Evolutionary conservation across 371 early-diverging fungal genomes (phyloP), one percentile per base, ranked within the genome.

Genomic region (Zancudomyces culisetae): DNA sequence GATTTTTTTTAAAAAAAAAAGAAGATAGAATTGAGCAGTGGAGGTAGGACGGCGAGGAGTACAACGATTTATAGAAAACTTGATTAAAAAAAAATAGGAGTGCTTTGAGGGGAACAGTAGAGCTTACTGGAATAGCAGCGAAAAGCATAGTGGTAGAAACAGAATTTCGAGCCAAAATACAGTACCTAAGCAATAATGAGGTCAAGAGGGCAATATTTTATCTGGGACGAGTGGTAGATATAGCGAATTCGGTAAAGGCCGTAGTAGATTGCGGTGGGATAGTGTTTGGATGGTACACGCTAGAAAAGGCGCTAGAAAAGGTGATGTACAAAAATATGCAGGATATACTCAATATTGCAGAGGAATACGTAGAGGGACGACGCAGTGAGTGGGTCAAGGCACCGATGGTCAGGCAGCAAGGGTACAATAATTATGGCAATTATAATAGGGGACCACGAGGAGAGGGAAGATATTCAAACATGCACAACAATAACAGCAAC

Each of bases 201-300:
- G 81, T 84, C 23, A 88, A 88, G 66, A 73, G 76, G 64, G 84
- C 82, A 23, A 75, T 80, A 45, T 85, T 80, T 56, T 75, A 75
- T 52, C 67, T 88, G 45, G 89, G 83, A 12, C 82, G 78, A 47
- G 62, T 81, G 47, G 54, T 70, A 12, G 77, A 78, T 49, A 64
- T 73, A 49, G 70, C 69, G 48, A 77, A 77, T 49, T 66, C 80
- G 43, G 64, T 71, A 40, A 72, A 79, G 28, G 73, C 73, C 42
- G 48, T 48, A 40, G 52, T 54, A 35, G 62, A 62, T 30, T 77
- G 83, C 20, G 78, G 78, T 40, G 86, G 85, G 12, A 63, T 85
- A 27, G 76, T 81, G 66, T 68, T 79, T 49, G 71, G 76, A 43
- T 88, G 86, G 85, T 76, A 76, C 59, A 62, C 68, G 42, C 70